Evolutionary conservation across 352 stramenopile species (phyloP), one percentile per base, ranked within the genome.

Genomic region (Thraustotheca clavata): DNA sequence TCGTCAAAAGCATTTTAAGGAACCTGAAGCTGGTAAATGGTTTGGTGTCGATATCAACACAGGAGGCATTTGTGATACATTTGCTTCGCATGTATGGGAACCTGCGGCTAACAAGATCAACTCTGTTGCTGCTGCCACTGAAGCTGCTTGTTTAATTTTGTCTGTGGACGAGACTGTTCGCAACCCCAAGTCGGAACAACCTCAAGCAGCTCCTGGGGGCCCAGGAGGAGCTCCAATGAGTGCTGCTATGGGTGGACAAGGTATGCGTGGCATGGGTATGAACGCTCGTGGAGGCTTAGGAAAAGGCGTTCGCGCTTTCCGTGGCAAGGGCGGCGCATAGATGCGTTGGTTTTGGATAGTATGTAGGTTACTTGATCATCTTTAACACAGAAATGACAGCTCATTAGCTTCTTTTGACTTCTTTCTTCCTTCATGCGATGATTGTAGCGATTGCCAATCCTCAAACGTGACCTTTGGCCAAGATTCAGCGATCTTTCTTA

Each of bases 131-230:
- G 93, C 96, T 27, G 96, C 97, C 7, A 96, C 92, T 26, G 97
- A 99, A 76, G 97, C 97, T 1, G 96, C 96, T 8, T 98, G 95
- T 76, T 88, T 99, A 48, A 98, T 99, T 72, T 79, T 99, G 32
- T 97, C 85, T 40, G 98, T 99, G 68, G 97, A 99, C 73, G 96
- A 99, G 79, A 99, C 97, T 29, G 94, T 99, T 65, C 93, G 96
- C 69, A 99, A 98, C 76, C 96, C 96, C 18, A 92, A 94, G 73
- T 98, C 91, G 68, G 89, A 98, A 76, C 91, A 98, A 88, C 94
- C 72, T 68, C 82, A 83, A 66, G 86, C 34, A 26, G 72, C 68
- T 43, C 76, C 73, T 5, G 70, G 70, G 27, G 70, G 68, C 41
- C 72, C 71, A 31, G 76, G 83, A 29, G 75, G 75, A 24, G 71